Base-by-base conservation (phyloP, 176 grass and related monocot species). In the Raddia distichophylla region DNA sequence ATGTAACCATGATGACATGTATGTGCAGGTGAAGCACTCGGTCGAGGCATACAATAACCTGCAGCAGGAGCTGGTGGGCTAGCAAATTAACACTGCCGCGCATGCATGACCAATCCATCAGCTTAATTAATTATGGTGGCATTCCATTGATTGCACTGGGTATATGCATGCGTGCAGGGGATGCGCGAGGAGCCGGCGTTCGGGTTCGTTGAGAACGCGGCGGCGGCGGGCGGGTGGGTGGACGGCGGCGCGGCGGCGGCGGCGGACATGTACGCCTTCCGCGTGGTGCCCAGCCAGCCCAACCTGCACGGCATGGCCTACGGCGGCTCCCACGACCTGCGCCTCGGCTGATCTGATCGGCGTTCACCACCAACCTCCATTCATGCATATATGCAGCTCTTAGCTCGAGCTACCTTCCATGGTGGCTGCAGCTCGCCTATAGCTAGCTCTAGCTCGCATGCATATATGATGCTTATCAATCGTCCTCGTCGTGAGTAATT, bases 291-390 rank as follows among this genome's bases (percentile, higher is more conserved):
- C 5, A 94, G 77, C 84, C 92, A 97, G 79, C 95, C 92, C 61
- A 97, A 94, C 82, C 83, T 97, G 17, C 95, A 97, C 60, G 85
- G 82, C 74, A 91, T 97, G 87, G 85, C 90, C 69, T 97, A 90
- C 67, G 92, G 90, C 47, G 88, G 75, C 44, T 77, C 88, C 76
- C 92, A 97, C 35, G 90, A 97, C 46, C 90, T 97, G 10, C 95
- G 92, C 54, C 92, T 97, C 59, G 94, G 85, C 56, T 97, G 73
- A 79, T 33, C 20, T 3, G 35, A 58, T 1, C 5, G 13, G 27
- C 27, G 27, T 27, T 27, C 47, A 17, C 2, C 55, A 46, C 50
- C 20, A 7, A 46, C 43, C 47, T 50, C 54, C 48, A 61, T 69
- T 2, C 57, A 8, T n/a, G 17, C 19, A 2, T 5, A 1, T 18